Evolutionary conservation across 805 yeast genomes (phyloP), one percentile per base, ranked within the genome.

Genomic region (Kodamaea kaohsiungensis): DNA sequence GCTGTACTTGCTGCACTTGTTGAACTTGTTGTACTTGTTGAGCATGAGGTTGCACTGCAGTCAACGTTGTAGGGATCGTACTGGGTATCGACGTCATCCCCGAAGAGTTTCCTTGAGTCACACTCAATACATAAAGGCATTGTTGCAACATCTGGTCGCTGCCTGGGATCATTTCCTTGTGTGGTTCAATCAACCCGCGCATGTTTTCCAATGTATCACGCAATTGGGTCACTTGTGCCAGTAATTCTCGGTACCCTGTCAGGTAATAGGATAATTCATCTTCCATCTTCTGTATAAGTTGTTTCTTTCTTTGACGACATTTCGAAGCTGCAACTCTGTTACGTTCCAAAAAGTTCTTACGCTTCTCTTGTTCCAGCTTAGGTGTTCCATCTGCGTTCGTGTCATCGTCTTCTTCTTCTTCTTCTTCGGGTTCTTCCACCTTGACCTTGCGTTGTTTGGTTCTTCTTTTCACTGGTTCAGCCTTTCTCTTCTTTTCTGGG

Each of bases 251-350:
- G 69, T 89, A 91, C 57, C 91, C 92, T 9, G 78, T 69, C 15
- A 88, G 79, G 66, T 85, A 90, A 61, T 82, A 85, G 45, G 84
- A 79, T 51, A 91, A 78, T 66, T 91, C 96, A 47, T 79, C 83
- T 67, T 91, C 96, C 83, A 95, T 87, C 61, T 87, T 88, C 54
- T 83, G 85, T 35, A 91, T 82, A 77, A 88, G 87, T 66, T 89
- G 91, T 75, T 95, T 95, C 77, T 95, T 95, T 54, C 98, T 82
- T 70, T 89, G 96, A 56, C 99, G 83, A 76, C 98, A 95, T 67
- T 91, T 92, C 19, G 95, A 85, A 0, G 99, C 99, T 0, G 99
- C 99, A 8, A 95, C 84, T 54, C 99, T 80, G 69, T 95, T 95
- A 58, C 98, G 79, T 67, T 95, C 99, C 59, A 95, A 71, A 63